These are phyloP conservation scores for Pleurotus cornucopiae DNA, from an alignment of 768 basidiomycete species.

Conservation along the genomic window DNA sequence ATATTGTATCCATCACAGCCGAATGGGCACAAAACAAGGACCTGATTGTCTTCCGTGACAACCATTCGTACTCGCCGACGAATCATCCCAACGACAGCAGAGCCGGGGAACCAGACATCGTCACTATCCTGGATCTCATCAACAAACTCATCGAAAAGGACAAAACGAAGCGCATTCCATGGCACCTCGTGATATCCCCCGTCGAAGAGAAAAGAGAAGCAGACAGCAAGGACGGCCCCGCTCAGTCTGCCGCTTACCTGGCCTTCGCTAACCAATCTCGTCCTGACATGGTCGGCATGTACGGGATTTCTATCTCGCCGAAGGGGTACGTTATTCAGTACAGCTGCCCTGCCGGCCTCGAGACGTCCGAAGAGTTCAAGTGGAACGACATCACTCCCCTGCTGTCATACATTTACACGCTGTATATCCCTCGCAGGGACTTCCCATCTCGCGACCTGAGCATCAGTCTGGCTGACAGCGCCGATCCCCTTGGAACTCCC, in stretches of 20 bases:
- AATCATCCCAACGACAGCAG: too few species aligned
- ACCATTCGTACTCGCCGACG: too few species aligned
- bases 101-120: too few species aligned
- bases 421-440: constrained; percentile 5
- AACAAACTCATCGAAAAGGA: too few species aligned
- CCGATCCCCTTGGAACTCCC: neutral
- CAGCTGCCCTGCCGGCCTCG: constrained; percentile 7
- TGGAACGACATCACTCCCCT: constrained; percentile 6
- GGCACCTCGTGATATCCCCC: too few species aligned
- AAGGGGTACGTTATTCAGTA: constrained; percentile 2
- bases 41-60: too few species aligned
- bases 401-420: constrained; percentile 4
- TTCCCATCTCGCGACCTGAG: neutral
- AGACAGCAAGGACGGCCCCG: neutral
- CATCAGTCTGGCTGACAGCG: constrained; percentile 4
- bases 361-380: neutral
- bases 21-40: too few species aligned
- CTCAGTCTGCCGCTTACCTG: constrained; percentile 7
- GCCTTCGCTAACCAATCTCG: constrained; percentile 10
- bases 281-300: constrained; percentile 6
- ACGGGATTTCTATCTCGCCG: constrained; percentile 1
- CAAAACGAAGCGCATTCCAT: too few species aligned
- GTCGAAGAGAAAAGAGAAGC: too few species aligned
- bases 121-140: too few species aligned
- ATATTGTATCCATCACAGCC: too few species aligned